Evolutionary conservation across 2,329 filamentous ascomycete species (phyloP).

Genomic region (Xylaria sp.): DNA sequence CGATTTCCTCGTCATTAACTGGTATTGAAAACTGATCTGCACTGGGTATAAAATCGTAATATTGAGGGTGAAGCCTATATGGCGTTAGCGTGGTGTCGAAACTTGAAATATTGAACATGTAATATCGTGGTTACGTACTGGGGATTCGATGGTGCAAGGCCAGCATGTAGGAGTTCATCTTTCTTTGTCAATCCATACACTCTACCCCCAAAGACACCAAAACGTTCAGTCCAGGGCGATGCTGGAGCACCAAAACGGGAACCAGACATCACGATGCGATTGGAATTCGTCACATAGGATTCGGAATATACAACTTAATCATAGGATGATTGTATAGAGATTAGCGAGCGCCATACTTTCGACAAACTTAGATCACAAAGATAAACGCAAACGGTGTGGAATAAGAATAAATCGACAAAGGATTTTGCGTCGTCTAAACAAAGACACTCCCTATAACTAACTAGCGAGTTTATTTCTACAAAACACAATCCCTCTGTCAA

Average conservation of each 20-base stretch:
- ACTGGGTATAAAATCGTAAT: background rate
- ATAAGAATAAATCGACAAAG: background rate
- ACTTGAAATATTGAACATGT: background rate
- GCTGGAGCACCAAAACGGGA: background rate
- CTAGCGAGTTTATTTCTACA: background rate
- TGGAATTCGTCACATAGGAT: background rate
- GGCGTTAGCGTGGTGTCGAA: background rate
- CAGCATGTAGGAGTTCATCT: background rate
- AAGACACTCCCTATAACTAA: background rate
- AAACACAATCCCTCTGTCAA: background rate
- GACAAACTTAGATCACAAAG: background rate
- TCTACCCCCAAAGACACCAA: too few relatives aligned
- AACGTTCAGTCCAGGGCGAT: conserved; percentile 1
- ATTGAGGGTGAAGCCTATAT: background rate
- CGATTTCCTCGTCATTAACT: background rate
- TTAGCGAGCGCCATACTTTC: background rate
- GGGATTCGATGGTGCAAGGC: background rate
- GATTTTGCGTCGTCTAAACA: background rate
- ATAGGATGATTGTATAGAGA: background rate
- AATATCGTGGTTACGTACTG: background rate
- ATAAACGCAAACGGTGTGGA: background rate
- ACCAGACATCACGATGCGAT: background rate
- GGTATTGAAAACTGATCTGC: background rate
- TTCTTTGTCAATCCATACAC: background rate
- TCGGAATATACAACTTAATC: too few relatives aligned